These are phyloP conservation scores for Exophiala oligosperma DNA, from an alignment of 2,329 filamentous ascomycete species.

Conservation along the genomic window DNA sequence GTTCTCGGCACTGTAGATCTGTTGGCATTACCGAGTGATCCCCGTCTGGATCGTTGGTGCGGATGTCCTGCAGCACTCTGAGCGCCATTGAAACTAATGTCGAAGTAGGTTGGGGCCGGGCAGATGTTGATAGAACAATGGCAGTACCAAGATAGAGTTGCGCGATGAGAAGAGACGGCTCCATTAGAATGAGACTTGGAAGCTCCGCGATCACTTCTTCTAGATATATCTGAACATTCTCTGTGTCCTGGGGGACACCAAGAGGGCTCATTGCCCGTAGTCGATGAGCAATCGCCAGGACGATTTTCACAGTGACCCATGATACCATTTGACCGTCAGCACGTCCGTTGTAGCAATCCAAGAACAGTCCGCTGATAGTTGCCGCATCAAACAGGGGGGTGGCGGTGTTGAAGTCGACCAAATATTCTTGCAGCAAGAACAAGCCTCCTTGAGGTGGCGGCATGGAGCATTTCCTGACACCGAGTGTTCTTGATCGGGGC, in stretches of 20 bases:
- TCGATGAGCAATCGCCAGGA: slow-evolving; percentile 83
- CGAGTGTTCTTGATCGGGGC: slow-evolving; percentile 6
- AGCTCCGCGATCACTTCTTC: slow-evolving; percentile 97
- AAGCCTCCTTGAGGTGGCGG: slow-evolving; percentile 84
- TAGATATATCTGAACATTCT: slow-evolving; percentile 89
- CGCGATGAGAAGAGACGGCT: slow-evolving; percentile 89
- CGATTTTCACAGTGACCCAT: slow-evolving; percentile 96
- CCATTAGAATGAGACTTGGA: slow-evolving; percentile 87
- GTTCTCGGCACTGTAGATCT: slow-evolving; percentile 84
- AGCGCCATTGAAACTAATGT: slow-evolving; percentile 88
- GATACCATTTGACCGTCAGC: slow-evolving; percentile 92
- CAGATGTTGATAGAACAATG: slow-evolving; percentile 90
- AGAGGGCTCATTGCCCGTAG: slow-evolving; percentile 95
- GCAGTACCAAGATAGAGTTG: slow-evolving; percentile 94
- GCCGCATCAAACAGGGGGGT: slow-evolving; percentile 95
- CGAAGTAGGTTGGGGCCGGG: slow-evolving; percentile 91
- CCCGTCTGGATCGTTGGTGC: slow-evolving; percentile 5
- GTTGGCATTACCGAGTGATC: slow-evolving; percentile 86
- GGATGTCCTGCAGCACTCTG: slow-evolving; percentile 59
- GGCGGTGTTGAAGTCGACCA: slow-evolving; percentile 98
- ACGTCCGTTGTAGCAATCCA: slow-evolving; percentile 86
- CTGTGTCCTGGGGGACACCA: slow-evolving; percentile 83
- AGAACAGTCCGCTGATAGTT: slow-evolving; percentile 94
- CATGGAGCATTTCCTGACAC: slow-evolving; percentile 45
- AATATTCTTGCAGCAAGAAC: slow-evolving; percentile 86